Base-by-base conservation (phyloP, 129 eudicot species). In the Saposhnikovia divaricata region DNA sequence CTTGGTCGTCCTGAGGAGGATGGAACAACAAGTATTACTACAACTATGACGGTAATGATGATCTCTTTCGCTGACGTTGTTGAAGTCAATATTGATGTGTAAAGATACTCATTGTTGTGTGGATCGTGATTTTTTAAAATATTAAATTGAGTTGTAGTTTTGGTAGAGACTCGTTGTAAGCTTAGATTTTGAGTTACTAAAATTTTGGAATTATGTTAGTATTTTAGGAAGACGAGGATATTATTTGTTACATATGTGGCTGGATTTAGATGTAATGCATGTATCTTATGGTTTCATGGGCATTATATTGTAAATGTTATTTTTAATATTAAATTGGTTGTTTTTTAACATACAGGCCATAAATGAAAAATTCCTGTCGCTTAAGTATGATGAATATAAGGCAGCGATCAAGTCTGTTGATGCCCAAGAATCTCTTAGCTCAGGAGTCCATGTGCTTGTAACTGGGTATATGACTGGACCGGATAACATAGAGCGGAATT, bases 391-490 rank as follows among this genome's bases (percentile, higher is more conserved):
- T 9, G 92, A 88, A 19, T 83, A 79, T 69, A 87, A 74, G 79
- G 93, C 97, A 70, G 98, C 90, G 84, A 89, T 96, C 47, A 89
- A 83, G 84, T 83, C 91, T 9, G 97, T 92, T 46, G 97, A 96
- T 87, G 87, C 98, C 6, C 99, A 90, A 88, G 97, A 90, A 50
- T 96, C 99, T 10, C 81, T 80, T 10, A 77, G 77, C 39, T 84
- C 89, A 70, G 99, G 99, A 69, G 97, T 96, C 53, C 85, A 86
- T 66, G 98, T 96, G 69, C 92, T 96, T 55, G 97, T 96, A 48
- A 92, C 97, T 82, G 99, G 99, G 69, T 80, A 80, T 80, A 47
- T 92, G 85, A 85, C 93, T 37, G 89, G 91, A 81, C 81, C 75
- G 82, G 98, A 90, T 59, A 76, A 82, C 72, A 39, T 80, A 44